phyloP scores from a whole-genome alignment of 1,139 yeast species.

The Yamadazyma membranifaciens region DNA sequence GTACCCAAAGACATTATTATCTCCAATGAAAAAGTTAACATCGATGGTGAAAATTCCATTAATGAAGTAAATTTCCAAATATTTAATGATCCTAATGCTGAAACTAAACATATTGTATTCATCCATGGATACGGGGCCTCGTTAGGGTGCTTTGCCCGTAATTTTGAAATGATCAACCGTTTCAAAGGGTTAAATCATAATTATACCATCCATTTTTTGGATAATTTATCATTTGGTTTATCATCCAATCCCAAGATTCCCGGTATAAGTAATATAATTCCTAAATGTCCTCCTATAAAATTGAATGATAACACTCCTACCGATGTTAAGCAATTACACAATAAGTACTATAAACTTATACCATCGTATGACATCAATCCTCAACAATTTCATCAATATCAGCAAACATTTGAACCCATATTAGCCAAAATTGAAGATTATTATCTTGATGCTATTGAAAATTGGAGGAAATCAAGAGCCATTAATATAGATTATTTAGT shows the following conservation, averaged over 20 bases:
- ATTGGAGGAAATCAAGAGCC: conserved; percentile 33
- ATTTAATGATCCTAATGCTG: conserved; percentile 19
- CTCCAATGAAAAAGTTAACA: conserved; percentile 22
- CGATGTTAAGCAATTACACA: conserved; percentile 29
- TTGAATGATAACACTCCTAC: conserved; percentile 32
- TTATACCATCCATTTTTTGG: conserved; percentile 68
- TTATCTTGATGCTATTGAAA: conserved; percentile 36
- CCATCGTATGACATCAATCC: conserved; percentile 32
- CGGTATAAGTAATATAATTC: conserved; percentile 22
- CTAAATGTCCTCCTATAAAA: conserved; percentile 27
- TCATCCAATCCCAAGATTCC: conserved; percentile 60
- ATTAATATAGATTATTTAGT: conserved; percentile 40
- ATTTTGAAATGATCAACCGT: conserved; percentile 51
- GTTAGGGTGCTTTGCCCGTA: conserved; percentile 78
- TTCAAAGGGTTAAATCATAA: conserved; percentile 41
- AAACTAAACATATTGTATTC: conserved; percentile 53
- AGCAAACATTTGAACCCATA: conserved; percentile 39
- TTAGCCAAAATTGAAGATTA: conserved; percentile 40
- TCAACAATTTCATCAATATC: conserved; percentile 26
- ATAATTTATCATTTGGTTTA: conserved; percentile 81
- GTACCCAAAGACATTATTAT: conserved; percentile 8
- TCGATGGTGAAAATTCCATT: conserved; percentile 29
- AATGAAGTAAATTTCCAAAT: conserved; percentile 38
- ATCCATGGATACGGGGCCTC: conserved; percentile 95
- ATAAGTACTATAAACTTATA: conserved; percentile 43